Evolutionary conservation across 805 yeast species (phyloP).

Genomic region (Tetrapisispora taiwanensis): DNA sequence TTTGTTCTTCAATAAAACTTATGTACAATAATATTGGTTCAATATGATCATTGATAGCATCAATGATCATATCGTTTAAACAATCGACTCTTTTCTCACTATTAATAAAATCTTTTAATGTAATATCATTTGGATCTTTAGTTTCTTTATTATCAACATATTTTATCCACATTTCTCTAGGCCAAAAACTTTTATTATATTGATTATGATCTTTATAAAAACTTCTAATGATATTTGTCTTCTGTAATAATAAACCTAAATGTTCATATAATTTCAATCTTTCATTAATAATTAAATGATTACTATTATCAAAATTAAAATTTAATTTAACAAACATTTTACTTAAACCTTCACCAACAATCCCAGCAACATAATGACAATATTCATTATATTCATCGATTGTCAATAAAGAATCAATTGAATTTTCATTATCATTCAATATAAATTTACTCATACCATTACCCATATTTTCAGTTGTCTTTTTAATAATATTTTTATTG

Average conservation of each 20-base stretch:
- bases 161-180: conserved; percentile 82
- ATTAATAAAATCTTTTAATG: conserved; percentile 27
- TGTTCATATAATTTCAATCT: conserved; percentile 51
- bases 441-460: conserved; percentile 91
- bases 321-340: conserved; percentile 66
- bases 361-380: conserved; percentile 95
- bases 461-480: conserved; percentile 81
- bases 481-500: conserved; percentile 69
- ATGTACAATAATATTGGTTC: conserved; percentile 68
- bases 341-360: conserved; percentile 94
- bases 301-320: conserved; percentile 48
- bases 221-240: conserved; percentile 92
- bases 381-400: conserved; percentile 76
- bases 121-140: conserved; percentile 27
- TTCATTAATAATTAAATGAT: conserved; percentile 6
- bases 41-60: conserved; percentile 62
- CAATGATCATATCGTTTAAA: conserved; percentile 68
- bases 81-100: conserved; percentile 55
- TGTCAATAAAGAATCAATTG: conserved; percentile 75
- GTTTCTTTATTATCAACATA: conserved; percentile 57
- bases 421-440: conserved; percentile 57
- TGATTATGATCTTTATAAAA: conserved; percentile 73
- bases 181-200: conserved; percentile 95
- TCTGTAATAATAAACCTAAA: conserved; percentile 93
- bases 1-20: conserved; percentile 66